Evolutionary conservation across 345 rosid genomes (phyloP).

Genomic region (Eucalyptus tenuipes): DNA sequence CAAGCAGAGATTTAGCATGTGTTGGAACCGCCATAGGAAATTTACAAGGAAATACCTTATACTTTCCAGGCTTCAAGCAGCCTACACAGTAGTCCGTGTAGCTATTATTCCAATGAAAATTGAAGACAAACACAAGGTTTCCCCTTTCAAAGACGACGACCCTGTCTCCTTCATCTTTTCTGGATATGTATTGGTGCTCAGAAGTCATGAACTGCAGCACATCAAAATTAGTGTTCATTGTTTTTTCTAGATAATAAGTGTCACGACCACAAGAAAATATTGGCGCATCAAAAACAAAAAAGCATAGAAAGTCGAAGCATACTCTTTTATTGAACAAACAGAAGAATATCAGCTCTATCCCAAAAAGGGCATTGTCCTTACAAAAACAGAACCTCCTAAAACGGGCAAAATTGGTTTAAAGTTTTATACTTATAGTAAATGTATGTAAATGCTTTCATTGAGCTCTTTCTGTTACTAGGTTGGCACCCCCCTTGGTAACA

Average conservation of each 20-base stretch:
- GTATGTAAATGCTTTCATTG: neutral
- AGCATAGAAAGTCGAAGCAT: neutral
- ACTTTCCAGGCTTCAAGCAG: constrained; percentile 80
- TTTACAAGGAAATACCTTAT: constrained; percentile 42
- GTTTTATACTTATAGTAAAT: neutral
- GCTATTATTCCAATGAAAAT: constrained; percentile 87
- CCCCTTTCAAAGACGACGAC: constrained; percentile 78
- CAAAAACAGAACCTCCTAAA: neutral
- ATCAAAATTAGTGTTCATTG: neutral
- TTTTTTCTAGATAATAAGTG: neutral
- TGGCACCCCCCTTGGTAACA: neutral
- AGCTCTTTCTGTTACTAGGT: neutral
- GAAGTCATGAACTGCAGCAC: constrained; percentile 83
- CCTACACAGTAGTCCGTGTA: constrained; percentile 77
- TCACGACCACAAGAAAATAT: neutral
- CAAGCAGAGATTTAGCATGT: neutral
- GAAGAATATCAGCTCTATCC: neutral
- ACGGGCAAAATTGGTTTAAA: neutral
- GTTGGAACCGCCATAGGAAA: neutral
- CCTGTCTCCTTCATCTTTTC: constrained; percentile 78
- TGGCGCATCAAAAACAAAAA: neutral
- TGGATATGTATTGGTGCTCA: constrained; percentile 80
- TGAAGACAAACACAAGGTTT: constrained; percentile 78
- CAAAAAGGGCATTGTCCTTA: neutral
- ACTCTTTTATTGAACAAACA: neutral